A percentile compares a stretch with the other conserved stretches of the same genome.
Conservation (phyloP, 495 filamentous ascomycete genomes). For the Aspergillus bridgeri region DNA sequence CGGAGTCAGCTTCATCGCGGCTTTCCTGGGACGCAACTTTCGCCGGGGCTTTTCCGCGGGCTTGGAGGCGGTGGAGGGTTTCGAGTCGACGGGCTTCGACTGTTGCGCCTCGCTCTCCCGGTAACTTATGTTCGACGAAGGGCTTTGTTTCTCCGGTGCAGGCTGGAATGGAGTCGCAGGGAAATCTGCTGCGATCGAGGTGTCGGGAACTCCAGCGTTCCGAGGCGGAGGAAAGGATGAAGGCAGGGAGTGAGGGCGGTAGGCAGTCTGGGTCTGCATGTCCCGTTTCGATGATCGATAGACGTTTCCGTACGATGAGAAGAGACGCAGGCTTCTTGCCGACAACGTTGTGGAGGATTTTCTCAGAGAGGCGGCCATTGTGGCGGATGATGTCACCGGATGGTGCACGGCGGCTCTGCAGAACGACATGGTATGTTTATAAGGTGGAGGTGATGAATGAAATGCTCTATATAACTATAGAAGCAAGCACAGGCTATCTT, state of each 20-base stretch:
- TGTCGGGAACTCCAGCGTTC: constrained; percentile 61
- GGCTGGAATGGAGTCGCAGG: constrained; percentile 23
- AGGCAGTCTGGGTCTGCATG: constrained; percentile 70
- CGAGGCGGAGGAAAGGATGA: constrained; percentile 63
- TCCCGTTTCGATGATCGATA: constrained; percentile 59
- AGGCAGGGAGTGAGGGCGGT: constrained; percentile 70
- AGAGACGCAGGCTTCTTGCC: constrained; percentile 55
- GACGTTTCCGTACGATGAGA: constrained; percentile 58
- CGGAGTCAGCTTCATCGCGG: constrained; percentile 82
- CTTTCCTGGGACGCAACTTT: constrained; percentile 80
- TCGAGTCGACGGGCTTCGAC: constrained; percentile 35
- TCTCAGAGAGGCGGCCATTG: constrained; percentile 49
- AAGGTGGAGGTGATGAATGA: background rate
- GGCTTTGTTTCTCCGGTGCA: constrained; percentile 17
- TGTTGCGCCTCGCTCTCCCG: constrained; percentile 67
- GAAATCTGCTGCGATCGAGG: constrained; percentile 60
- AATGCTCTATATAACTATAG: constrained; percentile 6
- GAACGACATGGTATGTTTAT: constrained; percentile 30
- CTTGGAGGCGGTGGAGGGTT: constrained; percentile 35
- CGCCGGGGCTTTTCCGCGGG: constrained; percentile 47
- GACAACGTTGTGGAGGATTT: constrained; percentile 43
- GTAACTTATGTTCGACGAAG: constrained; percentile 31
- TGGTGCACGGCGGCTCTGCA: constrained; percentile 31
- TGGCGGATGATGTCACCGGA: constrained; percentile 54
- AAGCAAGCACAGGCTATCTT: constrained; percentile 1